Evolutionary conservation across 2,329 filamentous ascomycete genomes (phyloP), one percentile per base, ranked within the genome.

Genomic region (Blastomyces parvus): DNA sequence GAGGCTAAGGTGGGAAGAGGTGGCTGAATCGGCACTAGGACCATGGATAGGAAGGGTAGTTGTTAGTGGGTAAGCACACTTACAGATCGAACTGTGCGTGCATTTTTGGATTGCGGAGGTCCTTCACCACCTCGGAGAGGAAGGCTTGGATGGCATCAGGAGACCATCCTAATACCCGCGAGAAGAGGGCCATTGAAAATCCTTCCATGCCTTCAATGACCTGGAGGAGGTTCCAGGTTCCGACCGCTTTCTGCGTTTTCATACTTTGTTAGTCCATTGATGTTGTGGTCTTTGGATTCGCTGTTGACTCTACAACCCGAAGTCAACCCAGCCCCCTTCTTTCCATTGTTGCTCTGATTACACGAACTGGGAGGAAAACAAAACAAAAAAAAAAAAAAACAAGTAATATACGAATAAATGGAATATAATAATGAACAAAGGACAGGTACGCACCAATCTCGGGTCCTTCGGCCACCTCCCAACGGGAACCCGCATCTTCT

Each of bases 381-480:
- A 30, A 38, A 38, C 9, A 8, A 38, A 13, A 13, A 2, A 38
- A 38, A 38, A 38, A 13, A 11, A 38, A 38, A 38, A 1, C 2
- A 13, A 8, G 0, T 9, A 36, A 13, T 13, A 38, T 11, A 13
- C 13, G 36, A 38, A 38, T 11, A 13, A 38, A 11, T 13, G 36
- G 8, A 3, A 38, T 38, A 38, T 11, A 38, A n/a, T 11, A 27
- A 13, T 11, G 8, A 42, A 42, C 8, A 46, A 30, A 42, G 14
- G 36, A n/a, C n/a, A 44, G 0, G 3, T 59, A 50, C 55, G 13
- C 59, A 63, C 62, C 58, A 70, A 62, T 52, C 62, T 65, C 30
- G 64, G 65, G 60, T 71, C 67, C 53, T 69, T 70, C 19, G 70
- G 68, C 70, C 70, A 72, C 8, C 67, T 65, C 9, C 67, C 67